Conservation (phyloP, 768 basidiomycete species). For the Leccinum rimulosum region DNA sequence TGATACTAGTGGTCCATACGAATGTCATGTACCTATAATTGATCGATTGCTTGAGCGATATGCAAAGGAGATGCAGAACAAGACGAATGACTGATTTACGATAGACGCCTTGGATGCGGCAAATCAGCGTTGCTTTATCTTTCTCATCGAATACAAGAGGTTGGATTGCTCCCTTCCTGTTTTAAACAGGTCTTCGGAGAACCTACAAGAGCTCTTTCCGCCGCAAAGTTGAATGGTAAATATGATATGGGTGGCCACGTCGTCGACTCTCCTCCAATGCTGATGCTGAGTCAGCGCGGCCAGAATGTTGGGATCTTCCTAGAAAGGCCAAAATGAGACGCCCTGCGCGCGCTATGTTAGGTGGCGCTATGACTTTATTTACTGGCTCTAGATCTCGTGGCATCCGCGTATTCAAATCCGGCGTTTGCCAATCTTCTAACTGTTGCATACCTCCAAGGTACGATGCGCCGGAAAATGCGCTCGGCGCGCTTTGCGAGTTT, state of each 20-base stretch:
- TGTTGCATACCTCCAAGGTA: too few species aligned
- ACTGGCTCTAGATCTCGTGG: too few species aligned
- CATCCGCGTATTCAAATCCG: too few species aligned
- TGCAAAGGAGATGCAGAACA: neutral
- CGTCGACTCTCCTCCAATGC: slow-evolving; percentile 15
- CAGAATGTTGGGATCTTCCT: too few species aligned
- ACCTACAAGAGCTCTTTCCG: slow-evolving; percentile 73
- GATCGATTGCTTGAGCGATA: slow-evolving; percentile 11
- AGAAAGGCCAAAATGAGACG: too few species aligned
- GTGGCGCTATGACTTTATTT: too few species aligned
- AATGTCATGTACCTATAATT: slow-evolving; percentile 83
- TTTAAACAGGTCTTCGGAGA: slow-evolving; percentile 91
- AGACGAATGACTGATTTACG: slow-evolving; percentile 74
- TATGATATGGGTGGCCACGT: slow-evolving; percentile 44
- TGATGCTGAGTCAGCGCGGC: too few species aligned
- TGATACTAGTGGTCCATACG: slow-evolving; percentile 60
- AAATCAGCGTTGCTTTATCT: slow-evolving; percentile 63
- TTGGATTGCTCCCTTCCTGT: slow-evolving; percentile 92
- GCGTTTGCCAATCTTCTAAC: too few species aligned
- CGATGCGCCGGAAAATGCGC: slow-evolving; percentile 19
- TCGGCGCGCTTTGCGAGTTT: slow-evolving; percentile 42
- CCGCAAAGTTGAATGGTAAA: slow-evolving; percentile 61
- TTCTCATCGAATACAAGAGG: slow-evolving; percentile 81
- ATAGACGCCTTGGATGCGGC: slow-evolving; percentile 78
- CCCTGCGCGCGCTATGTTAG: too few species aligned